Evolutionary conservation across 805 yeast genomes (phyloP), one percentile per base, ranked within the genome.

Genomic region (Saccharomycopsis olivae): DNA sequence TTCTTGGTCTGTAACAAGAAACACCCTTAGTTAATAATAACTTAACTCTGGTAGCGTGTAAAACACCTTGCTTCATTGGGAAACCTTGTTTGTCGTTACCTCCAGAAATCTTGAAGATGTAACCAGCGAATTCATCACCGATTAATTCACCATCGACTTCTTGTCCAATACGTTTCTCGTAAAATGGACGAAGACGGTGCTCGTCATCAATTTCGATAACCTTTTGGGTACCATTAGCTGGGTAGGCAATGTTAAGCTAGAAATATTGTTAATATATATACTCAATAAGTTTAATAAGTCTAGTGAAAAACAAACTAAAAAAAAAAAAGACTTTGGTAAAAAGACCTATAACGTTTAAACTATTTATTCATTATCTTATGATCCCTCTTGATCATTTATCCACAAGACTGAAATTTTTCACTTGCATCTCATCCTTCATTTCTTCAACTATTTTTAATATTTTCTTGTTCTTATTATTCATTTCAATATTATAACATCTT

Each of bases 21-120:
- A 74, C 81, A 63, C 89, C 95, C 73, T 86, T 79, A 58, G 95
- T 69, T 65, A 92, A 76, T 66, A 92, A 78, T 61, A 92, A 79
- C 69, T 84, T 87, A 60, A 92, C 97, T 81, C 98, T 94, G 80
- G 94, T 87, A 73, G 98, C 97, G 77, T 86, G 92, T 79, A 92
- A 75, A 55, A 92, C 98, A 82, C 98, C 98, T 75, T 94, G 98
- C 74, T 88, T 92, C 98, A 94, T 92, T 74, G 98, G 97, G 96
- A 92, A 92, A 76, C 98, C 98, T 78, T 92, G 98, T 76, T 92
- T 92, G 77, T 92, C 98, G 83, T 92, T 92, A 81, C 98, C 98
- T 67, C 98, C 98, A 60, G 96, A 72, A 69, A 92, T 88, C 78
- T 82, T 94, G 84, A 92, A 88, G 65, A 86, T 69, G 87, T 92